These are phyloP conservation scores for Nidularia pulvinata DNA, from an alignment of 768 basidiomycete genomes.

Conservation along the genomic window DNA sequence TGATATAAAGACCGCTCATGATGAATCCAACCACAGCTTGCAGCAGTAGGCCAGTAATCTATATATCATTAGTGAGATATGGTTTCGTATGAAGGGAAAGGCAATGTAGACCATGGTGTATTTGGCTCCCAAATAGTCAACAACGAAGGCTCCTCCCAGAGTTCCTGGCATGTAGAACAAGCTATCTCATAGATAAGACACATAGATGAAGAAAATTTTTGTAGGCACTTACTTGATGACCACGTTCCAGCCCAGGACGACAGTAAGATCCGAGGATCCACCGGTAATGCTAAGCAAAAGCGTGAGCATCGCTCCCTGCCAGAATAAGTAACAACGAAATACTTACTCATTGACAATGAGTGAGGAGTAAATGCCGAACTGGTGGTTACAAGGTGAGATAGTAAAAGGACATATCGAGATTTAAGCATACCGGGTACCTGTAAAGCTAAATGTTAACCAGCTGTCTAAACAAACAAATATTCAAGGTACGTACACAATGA, in stretches of 20 bases:
- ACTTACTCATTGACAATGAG: conserved; percentile 67
- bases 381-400: neutral
- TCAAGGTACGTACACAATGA: conserved; percentile 56
- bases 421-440: no score
- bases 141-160: conserved; percentile 69
- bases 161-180: conserved; percentile 51
- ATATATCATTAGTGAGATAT: neutral
- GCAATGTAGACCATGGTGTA: conserved; percentile 57
- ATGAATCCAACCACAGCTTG: conserved; percentile 85
- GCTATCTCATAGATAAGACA: conserved; percentile 5
- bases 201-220: no score
- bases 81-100: neutral
- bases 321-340: neutral
- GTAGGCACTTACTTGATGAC: conserved; percentile 67
- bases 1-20: conserved; percentile 82
- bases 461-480: no score
- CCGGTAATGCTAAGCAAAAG: conserved; percentile 53
- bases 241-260: conserved; percentile 83
- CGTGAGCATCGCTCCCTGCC: neutral
- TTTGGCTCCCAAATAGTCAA: conserved; percentile 79
- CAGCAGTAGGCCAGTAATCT: conserved; percentile 67
- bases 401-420: no score
- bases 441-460: no score
- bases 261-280: conserved; percentile 41
- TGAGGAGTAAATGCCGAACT: conserved; percentile 85